Conservation (phyloP, 148 eudicot genomes). For the Chenopodium album region DNA sequence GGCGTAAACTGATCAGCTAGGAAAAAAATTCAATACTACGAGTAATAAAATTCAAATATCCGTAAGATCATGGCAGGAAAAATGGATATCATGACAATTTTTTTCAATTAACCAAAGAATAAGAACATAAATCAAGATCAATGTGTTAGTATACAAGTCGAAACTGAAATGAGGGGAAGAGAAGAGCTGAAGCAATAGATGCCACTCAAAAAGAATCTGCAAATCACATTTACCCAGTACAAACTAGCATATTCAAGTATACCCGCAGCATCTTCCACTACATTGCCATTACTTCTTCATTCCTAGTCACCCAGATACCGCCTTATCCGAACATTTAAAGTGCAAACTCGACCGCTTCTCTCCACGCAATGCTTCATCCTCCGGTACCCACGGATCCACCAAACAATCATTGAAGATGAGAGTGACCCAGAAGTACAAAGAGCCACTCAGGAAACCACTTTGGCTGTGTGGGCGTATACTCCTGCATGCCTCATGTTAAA, state of each 20-base stretch:
- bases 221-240: background rate
- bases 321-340: background rate
- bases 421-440: background rate
- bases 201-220: background rate
- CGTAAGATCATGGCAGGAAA: no score
- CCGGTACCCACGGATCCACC: background rate
- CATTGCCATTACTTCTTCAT: background rate
- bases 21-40: no score
- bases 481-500: background rate
- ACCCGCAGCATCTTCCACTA: background rate
- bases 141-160: background rate
- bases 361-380: background rate
- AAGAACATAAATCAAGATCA: background rate
- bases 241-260: background rate
- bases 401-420: background rate
- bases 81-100: no score
- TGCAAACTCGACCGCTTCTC: background rate
- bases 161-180: background rate
- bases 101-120: background rate
- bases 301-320: background rate
- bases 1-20: no score
- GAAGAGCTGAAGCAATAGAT: background rate
- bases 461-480: background rate
- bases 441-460: background rate
- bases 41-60: no score